Conservation (phyloP, 371 early-diverging fungal species). For the Rhizomucor pusillus region DNA sequence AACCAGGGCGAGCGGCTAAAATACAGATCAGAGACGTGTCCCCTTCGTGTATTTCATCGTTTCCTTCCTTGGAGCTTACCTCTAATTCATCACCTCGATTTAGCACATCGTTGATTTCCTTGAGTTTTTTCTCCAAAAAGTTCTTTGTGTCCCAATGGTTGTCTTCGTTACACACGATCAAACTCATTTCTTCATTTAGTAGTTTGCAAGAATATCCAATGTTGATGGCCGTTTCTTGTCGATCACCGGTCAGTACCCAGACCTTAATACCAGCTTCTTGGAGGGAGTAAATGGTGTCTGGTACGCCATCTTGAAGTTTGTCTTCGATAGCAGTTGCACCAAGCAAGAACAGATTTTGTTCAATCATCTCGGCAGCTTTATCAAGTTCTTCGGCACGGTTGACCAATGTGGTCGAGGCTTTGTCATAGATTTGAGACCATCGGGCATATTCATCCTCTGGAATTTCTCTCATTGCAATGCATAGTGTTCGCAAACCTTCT, state of each 20-base stretch:
- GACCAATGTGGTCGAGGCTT: conserved; percentile 84
- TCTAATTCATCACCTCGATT: conserved; percentile 29
- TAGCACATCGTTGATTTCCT: conserved; percentile 34
- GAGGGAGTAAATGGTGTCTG: conserved; percentile 93
- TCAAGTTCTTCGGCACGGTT: conserved; percentile 89
- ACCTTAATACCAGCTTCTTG: conserved; percentile 92
- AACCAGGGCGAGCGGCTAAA: conserved; percentile 63
- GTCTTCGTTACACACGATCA: conserved; percentile 77
- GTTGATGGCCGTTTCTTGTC: conserved; percentile 92
- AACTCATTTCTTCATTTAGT: conserved; percentile 77
- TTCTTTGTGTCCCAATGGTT: conserved; percentile 67
- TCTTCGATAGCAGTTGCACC: conserved; percentile 99
- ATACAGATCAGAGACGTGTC: neutral
- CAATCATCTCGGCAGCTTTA: conserved; percentile 91
- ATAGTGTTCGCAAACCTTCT: conserved; percentile 92
- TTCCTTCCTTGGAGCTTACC: conserved; percentile 25
- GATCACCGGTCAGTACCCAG: conserved; percentile 98
- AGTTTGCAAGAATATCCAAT: conserved; percentile 90
- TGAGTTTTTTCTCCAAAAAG: conserved; percentile 68
- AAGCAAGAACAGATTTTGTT: conserved; percentile 82
- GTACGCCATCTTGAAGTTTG: conserved; percentile 97
- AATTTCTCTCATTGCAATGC: conserved; percentile 89
- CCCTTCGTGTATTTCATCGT: neutral
- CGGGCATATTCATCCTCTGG: conserved; percentile 79
- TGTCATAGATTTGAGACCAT: conserved; percentile 82